Evolutionary conservation across 179 eudicot genomes (phyloP).

Genomic region (Vitellaria paradoxa): DNA sequence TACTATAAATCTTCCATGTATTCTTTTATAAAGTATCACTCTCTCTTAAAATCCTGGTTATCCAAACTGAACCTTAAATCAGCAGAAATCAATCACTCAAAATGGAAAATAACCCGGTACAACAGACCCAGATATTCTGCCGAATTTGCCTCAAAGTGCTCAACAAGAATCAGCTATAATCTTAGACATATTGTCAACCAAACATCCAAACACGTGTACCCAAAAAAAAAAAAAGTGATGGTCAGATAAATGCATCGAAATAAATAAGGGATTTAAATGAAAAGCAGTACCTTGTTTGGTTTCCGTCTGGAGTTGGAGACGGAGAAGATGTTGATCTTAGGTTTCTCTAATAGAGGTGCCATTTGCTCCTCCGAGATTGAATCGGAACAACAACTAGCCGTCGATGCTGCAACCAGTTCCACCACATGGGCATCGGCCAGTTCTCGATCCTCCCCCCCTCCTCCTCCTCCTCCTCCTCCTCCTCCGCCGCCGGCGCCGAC

Average conservation of each 20-base stretch:
- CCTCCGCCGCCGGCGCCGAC: conserved; percentile 15
- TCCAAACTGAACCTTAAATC: neutral
- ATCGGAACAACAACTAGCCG: conserved; percentile 15
- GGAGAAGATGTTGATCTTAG: conserved; percentile 55
- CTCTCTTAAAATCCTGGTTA: no score
- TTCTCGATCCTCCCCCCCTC: conserved; percentile 15
- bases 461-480: no score
- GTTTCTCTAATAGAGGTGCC: conserved; percentile 40
- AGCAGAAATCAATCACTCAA: neutral
- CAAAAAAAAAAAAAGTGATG: neutral
- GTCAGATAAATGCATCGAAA: neutral
- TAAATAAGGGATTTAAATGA: neutral
- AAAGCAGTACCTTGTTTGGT: conserved; percentile 28
- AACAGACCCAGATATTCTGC: neutral
- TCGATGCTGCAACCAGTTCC: conserved; percentile 29
- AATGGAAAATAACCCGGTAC: neutral
- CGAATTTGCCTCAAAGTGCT: neutral
- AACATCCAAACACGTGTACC: neutral
- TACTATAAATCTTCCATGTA: no score
- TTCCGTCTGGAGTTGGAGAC: conserved; percentile 37
- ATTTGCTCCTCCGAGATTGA: conserved; percentile 31
- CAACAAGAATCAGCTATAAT: neutral
- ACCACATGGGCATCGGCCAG: conserved; percentile 21
- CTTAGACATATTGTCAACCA: neutral
- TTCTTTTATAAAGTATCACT: no score